A percentile compares a stretch with the other conserved stretches of the same genome.
phyloP scores from a whole-genome alignment of 2,329 filamentous ascomycete species.

The Apiospora kogelbergensis region DNA sequence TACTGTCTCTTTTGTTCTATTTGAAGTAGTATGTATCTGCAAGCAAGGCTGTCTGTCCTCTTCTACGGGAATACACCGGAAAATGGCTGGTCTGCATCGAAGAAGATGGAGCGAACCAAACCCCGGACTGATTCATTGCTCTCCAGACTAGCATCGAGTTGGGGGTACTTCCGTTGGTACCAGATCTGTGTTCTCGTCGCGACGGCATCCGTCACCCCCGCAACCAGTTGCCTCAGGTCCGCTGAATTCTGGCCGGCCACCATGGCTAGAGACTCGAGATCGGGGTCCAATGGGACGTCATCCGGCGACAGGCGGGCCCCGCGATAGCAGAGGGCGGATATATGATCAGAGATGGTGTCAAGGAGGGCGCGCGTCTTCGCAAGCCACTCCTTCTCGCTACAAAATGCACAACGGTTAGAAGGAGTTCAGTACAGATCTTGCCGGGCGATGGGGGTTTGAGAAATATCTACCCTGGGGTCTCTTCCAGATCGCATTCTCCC shows the following conservation, averaged over 20 bases:
- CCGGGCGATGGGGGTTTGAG: not conserved
- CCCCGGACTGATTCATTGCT: not conserved
- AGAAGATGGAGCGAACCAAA: not conserved
- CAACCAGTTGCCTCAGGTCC: not conserved
- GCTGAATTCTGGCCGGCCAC: not conserved
- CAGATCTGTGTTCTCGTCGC: not conserved
- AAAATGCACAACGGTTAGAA: not conserved
- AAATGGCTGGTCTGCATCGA: not conserved
- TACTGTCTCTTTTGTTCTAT: too few relatives aligned
- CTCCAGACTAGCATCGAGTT: not conserved
- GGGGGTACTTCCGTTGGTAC: not conserved
- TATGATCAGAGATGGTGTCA: not conserved
- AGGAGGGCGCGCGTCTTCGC: not conserved
- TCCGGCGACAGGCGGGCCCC: not conserved
- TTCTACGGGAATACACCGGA: too few relatives aligned
- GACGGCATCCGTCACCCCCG: not conserved
- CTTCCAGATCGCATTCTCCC: not conserved
- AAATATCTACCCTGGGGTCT: not conserved
- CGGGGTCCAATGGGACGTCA: not conserved
- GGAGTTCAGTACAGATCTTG: not conserved
- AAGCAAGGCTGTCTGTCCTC: too few relatives aligned
- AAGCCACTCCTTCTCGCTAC: not conserved
- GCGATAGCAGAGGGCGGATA: not conserved
- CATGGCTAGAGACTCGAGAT: not conserved
- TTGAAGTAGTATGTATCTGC: too few relatives aligned